Evolutionary conservation across 73 alveolate species (phyloP), one percentile per base, ranked within the genome.

Genomic region (Tetrahymena malaccensis): DNA sequence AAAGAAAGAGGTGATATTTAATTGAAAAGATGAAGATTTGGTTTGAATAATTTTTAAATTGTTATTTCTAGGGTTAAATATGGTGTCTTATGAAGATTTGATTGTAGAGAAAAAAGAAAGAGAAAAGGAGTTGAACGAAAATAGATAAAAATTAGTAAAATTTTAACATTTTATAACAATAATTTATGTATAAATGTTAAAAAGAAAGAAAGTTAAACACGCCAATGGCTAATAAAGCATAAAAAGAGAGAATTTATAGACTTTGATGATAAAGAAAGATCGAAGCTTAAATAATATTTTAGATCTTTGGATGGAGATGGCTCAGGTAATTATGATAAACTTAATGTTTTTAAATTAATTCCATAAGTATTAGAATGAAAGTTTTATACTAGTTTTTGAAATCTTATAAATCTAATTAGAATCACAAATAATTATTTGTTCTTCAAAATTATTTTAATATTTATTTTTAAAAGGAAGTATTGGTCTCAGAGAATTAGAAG

Each of bases 401-500:
- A 50, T 21, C 83, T 50, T 50, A 50, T 0, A 50, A 50, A 31
- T 6, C 83, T 50, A 50, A 19, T 50, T 10, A 50, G 10, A 50
- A 50, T 50, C 83, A 50, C 83, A 50, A 3, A 50, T 0, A 50
- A 50, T 15, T 50, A 21, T 50, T 31, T 70, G 37, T 70, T 27
- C 38, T 70, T 70, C 22, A 70, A 70, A 70, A 70, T 70, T 19
- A n/a, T 70, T 70, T 31, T 70, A 70, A 70, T 25, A 56, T 56
- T 70, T 27, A 9, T 22, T 70, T 70, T 70, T 27, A 22, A n/a
- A 43, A 95, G 99, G 98, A 13, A 94, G 99, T 27, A 98, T 98
- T 38, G 99, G 99, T 1, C 94, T 97, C 10, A 99, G 98, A 84
- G 99, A 98, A 94, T 95, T 98, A 38, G 99, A 98, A 94, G 99